Conservation (phyloP, 2,329 filamentous ascomycete species). For the Scolecobasidium constrictum region DNA sequence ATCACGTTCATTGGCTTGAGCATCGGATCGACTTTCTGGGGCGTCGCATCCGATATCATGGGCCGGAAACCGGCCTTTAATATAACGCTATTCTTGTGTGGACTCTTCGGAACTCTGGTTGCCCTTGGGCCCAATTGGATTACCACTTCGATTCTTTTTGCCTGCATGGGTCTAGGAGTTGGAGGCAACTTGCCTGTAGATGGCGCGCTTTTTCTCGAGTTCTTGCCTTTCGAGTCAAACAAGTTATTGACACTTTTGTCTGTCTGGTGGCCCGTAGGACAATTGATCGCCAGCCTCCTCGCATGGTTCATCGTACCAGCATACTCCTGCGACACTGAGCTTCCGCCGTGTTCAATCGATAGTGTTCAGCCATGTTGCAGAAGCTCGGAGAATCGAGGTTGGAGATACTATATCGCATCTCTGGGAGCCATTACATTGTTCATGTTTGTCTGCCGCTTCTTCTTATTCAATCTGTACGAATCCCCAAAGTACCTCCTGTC, state of each 20-base stretch:
- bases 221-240: conserved; percentile 64
- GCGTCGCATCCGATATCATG: conserved; percentile 64
- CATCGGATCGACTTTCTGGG: conserved; percentile 71
- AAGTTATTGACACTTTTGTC: conserved; percentile 69
- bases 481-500: conserved; percentile 77
- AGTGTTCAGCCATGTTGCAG: conserved; percentile 28
- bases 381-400: conserved; percentile 53
- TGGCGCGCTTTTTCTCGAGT: conserved; percentile 73
- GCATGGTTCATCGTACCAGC: conserved; percentile 68
- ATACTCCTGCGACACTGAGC: conserved; percentile 40
- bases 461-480: conserved; percentile 72
- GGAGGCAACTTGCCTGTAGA: conserved; percentile 67
- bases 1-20: conserved; percentile 67
- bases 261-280: conserved; percentile 78
- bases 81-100: conserved; percentile 62
- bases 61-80: conserved; percentile 77
- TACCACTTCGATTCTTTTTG: conserved; percentile 24
- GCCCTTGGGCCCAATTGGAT: conserved; percentile 61
- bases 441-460: conserved; percentile 72
- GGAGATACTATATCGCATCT: conserved; percentile 62
- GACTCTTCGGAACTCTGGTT: conserved; percentile 60
- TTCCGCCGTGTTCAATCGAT: conserved; percentile 21
- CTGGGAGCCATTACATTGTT: conserved; percentile 61
- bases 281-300: conserved; percentile 54
- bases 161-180: conserved; percentile 32